These are phyloP conservation scores for Earliella scabrosa DNA, from an alignment of 1,284 basidiomycete genomes.

Conservation along the genomic window DNA sequence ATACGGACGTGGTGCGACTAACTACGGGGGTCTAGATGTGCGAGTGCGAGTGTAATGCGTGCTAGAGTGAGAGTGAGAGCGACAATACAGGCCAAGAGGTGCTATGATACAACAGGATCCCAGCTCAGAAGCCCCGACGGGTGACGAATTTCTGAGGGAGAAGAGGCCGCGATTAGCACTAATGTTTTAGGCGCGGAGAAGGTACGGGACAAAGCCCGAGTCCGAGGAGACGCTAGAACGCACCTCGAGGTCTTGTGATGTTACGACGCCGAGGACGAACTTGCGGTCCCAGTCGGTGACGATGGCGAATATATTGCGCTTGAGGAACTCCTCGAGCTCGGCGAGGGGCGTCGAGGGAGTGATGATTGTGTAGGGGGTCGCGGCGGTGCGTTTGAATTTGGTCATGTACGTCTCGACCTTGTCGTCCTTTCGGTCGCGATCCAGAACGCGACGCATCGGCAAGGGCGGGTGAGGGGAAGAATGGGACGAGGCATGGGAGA, in stretches of 20 bases:
- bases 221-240: background rate
- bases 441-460: background rate
- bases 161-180: background rate
- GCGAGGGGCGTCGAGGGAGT: slow-evolving; percentile 79
- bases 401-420: slow-evolving; percentile 72
- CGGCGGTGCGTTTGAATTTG: slow-evolving; percentile 73
- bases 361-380: slow-evolving; percentile 76
- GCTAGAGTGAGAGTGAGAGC: background rate
- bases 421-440: slow-evolving; percentile 51
- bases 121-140: slow-evolving; percentile 51
- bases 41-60: background rate
- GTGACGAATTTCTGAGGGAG: slow-evolving; percentile 54
- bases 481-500: slow-evolving; percentile 4
- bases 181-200: background rate
- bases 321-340: slow-evolving; percentile 78
- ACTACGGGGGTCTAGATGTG: background rate
- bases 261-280: slow-evolving; percentile 87
- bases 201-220: too few relatives aligned
- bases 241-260: slow-evolving; percentile 77
- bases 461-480: background rate
- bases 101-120: slow-evolving; percentile 1
- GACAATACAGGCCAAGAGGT: slow-evolving; percentile 10
- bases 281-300: slow-evolving; percentile 85
- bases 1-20: background rate
- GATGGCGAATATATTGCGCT: slow-evolving; percentile 75